These are phyloP conservation scores for Kwoniella sp. DNA, from an alignment of 768 basidiomycete species.

Conservation along the genomic window DNA sequence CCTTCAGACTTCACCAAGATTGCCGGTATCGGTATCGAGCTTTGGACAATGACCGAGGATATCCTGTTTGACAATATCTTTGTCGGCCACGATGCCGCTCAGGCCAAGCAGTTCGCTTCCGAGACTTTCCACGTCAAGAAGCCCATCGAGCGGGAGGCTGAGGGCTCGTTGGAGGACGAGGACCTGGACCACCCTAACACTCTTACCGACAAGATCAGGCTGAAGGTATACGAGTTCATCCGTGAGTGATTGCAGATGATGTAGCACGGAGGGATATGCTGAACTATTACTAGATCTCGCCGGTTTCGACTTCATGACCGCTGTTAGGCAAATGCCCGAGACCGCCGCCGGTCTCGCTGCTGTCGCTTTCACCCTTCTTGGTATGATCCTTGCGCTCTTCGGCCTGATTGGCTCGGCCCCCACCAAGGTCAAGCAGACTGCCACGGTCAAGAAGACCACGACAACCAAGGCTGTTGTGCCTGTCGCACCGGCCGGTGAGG, in stretches of 20 bases:
- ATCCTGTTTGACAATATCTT: slow-evolving; percentile 60
- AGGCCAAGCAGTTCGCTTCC: slow-evolving; percentile 73
- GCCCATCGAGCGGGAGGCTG: slow-evolving; percentile 65
- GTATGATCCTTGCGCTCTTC: slow-evolving; percentile 74
- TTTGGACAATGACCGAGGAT: slow-evolving; percentile 91
- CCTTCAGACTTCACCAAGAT: slow-evolving; percentile 85
- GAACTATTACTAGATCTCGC: slow-evolving; percentile 31
- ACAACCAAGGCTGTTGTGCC: slow-evolving; percentile 31
- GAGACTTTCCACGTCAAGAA: slow-evolving; percentile 94
- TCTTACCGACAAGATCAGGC: slow-evolving; percentile 73
- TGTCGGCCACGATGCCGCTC: slow-evolving; percentile 79
- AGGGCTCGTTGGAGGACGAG: slow-evolving; percentile 54
- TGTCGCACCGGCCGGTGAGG: slow-evolving; percentile 37
- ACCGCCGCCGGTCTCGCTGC: slow-evolving; percentile 73
- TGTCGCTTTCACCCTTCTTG: slow-evolving; percentile 72
- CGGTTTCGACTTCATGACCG: slow-evolving; percentile 53
- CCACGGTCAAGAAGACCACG: slow-evolving; percentile 28
- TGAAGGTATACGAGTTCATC: slow-evolving; percentile 72
- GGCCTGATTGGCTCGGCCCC: slow-evolving; percentile 65
- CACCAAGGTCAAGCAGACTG: slow-evolving; percentile 24
- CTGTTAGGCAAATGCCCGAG: slow-evolving; percentile 84
- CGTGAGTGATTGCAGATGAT: slow-evolving; percentile 27
- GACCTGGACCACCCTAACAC: slow-evolving; percentile 61
- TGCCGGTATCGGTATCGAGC: slow-evolving; percentile 92
- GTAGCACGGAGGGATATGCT: too few relatives aligned